phyloP scores from a whole-genome alignment of 306 rosid species.

The Casuarina equisetifolia region DNA sequence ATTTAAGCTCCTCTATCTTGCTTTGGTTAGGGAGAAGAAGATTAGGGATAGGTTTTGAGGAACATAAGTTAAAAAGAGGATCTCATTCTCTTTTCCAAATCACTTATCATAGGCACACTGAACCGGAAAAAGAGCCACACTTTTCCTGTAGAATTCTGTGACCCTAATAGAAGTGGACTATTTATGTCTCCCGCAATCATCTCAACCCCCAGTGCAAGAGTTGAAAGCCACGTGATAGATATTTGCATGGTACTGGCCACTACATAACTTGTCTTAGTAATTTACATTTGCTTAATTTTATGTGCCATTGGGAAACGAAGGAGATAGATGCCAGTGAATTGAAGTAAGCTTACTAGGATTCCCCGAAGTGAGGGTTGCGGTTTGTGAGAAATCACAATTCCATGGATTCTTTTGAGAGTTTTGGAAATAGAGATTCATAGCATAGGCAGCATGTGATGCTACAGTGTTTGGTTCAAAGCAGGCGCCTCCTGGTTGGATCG shows the following conservation, averaged over 20 bases:
- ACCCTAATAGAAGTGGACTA: not conserved
- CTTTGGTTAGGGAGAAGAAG: no score
- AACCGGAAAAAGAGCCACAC: not conserved
- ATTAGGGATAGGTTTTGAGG: no score
- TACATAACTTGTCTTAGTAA: not conserved
- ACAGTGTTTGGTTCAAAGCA: constrained; percentile 78
- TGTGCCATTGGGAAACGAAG: constrained; percentile 1
- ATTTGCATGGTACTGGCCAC: not conserved
- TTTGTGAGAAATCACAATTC: constrained; percentile 91
- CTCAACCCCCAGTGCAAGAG: not conserved
- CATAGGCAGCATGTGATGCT: constrained; percentile 76
- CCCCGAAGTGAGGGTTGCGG: constrained; percentile 68
- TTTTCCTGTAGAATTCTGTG: not conserved
- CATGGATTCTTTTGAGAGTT: constrained; percentile 46
- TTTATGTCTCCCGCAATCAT: not conserved
- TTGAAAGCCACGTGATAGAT: not conserved
- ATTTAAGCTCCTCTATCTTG: no score
- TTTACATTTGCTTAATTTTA: not conserved
- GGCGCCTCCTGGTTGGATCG: constrained; percentile 75
- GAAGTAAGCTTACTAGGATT: constrained; percentile 73
- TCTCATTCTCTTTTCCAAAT: constrained; percentile 9
- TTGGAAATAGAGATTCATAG: constrained; percentile 92
- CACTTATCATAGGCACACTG: not conserved
- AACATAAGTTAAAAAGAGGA: not conserved
- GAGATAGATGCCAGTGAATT: not conserved